Evolutionary conservation across 305 asterid species (phyloP), one percentile per base, ranked within the genome.

Genomic region (Fraxinus greggii): DNA sequence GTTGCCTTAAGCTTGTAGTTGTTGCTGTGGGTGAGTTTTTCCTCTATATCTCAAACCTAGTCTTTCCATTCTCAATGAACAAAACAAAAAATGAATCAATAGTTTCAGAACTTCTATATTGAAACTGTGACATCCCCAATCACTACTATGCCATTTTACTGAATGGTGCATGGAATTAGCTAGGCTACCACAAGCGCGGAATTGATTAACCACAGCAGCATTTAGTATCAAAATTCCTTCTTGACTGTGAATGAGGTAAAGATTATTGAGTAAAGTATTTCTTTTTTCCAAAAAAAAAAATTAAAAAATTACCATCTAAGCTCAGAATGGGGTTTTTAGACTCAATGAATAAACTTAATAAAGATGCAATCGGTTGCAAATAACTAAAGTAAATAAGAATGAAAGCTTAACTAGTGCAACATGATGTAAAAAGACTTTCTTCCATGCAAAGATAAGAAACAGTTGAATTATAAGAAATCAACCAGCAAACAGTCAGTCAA

Each of bases 401-500:
- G 78, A 61, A 61, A 59, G 77, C 33, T 29, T 23, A 23, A 35
- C 45, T 59, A 23, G 26, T 21, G 54, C 23, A 51, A 15, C 31
- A 56, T 63, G 35, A 79, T 19, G 24, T 3, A 29, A 26, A 15
- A 3, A 19, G 65, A 45, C 63, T 4, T 23, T 38, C 35, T 17
- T 74, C 29, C 42, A 23, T 81, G 35, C 28, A 78, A 45, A 21
- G 48, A 78, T 28, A 61, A 35, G 32, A 21, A 42, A 78, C 35
- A 54, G 56, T 79, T 1, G 21, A 72, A 76, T 48, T 48, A 56
- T 63, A 40, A 81, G 75, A 81, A 40, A 45, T 26, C 48, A 45
- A 19, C 33, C 32, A 67, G 74, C 26, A 67, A 48, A 79, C 83
- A 65, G 54, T 75, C 70, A 77, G 77, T 69, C 42, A 78, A 80